Conservation (phyloP, 768 basidiomycete species). For the Kwoniella europaea region DNA sequence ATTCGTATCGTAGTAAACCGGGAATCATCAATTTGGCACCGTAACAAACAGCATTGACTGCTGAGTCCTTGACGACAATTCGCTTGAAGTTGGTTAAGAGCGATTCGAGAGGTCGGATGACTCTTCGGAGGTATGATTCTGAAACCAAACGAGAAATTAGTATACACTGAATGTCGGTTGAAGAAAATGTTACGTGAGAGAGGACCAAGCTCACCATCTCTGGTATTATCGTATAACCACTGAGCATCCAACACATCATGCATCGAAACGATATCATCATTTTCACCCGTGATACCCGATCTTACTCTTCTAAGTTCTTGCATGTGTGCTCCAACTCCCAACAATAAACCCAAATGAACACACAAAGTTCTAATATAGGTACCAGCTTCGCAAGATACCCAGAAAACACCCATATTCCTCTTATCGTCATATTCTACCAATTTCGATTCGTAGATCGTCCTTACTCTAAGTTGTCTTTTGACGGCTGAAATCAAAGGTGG, state of each 20-base stretch:
- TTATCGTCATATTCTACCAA: slow-evolving; percentile 97
- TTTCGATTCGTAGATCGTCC: slow-evolving; percentile 95
- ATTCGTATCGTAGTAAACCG: slow-evolving; percentile 90
- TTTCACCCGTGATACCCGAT: slow-evolving; percentile 95
- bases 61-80: slow-evolving; percentile 98
- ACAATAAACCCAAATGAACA: slow-evolving; percentile 89
- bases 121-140: slow-evolving; percentile 97
- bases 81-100: slow-evolving; percentile 95
- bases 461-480: slow-evolving; percentile 94
- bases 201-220: slow-evolving; percentile 93
- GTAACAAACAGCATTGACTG: slow-evolving; percentile 98
- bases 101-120: slow-evolving; percentile 90
- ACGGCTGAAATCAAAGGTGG: slow-evolving; percentile 99
- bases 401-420: slow-evolving; percentile 93
- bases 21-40: slow-evolving; percentile 99
- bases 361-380: slow-evolving; percentile 83
- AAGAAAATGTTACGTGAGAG: too few species aligned
- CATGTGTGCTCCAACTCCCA: slow-evolving; percentile 99
- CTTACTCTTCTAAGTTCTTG: slow-evolving; percentile 94
- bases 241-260: slow-evolving; percentile 99
- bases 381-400: slow-evolving; percentile 98
- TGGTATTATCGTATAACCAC: slow-evolving; percentile 95
- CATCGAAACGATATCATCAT: slow-evolving; percentile 98
- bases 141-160: too few species aligned
- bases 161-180: too few species aligned